Base-by-base conservation (phyloP, 202 grass and related monocot species). In the Bolboschoenoplectus hybrid region DNA sequence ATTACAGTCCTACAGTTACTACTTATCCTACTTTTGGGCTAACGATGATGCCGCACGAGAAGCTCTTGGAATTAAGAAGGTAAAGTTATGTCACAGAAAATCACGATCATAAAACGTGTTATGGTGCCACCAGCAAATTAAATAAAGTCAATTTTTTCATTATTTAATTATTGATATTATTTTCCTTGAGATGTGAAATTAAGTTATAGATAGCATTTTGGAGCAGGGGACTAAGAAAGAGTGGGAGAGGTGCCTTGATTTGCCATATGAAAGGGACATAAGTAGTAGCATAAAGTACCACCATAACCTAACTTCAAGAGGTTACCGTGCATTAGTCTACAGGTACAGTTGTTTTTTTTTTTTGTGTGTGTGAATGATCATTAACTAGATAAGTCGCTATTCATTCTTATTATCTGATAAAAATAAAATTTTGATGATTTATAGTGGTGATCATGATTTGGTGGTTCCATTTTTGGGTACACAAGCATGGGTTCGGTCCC, bases 391-490 rank as follows among this genome's bases (percentile, higher is more conserved):
- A 26, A 26, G 26, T 26, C 0, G 26, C 49, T 76, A 64, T 47
- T 84, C 1, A 47, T 34, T 67, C 34, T 41, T 26, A 26, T 67
- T 9, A 60, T 19, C 3, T 13, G 45, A 61, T 60, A 52, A 36
- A 62, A 70, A 82, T 61, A 2, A 20, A 2, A 16, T 2, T 32
- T 43, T 77, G 0, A 63, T 10, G 64, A 20, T 47, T 3, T 0
- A 7, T 43, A 97, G 91, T 10, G 94, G 91, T 39, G 91, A 97
- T 56, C 94, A 97, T 62, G 94, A 97, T 75, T 5, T 90, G 0
- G 0, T 8, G 0, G 14, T 90, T 6, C 91, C 93, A 1, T 82
- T 91, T 81, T 43, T 65, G 46, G 82, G 92, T 17, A 94, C 92
- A 4, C 86, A 94, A 35, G 73, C 84, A 6, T 92, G 90, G 92